These are phyloP conservation scores for Beauveria sp. DNA, from an alignment of 2,329 filamentous ascomycete genomes.

Conservation along the genomic window DNA sequence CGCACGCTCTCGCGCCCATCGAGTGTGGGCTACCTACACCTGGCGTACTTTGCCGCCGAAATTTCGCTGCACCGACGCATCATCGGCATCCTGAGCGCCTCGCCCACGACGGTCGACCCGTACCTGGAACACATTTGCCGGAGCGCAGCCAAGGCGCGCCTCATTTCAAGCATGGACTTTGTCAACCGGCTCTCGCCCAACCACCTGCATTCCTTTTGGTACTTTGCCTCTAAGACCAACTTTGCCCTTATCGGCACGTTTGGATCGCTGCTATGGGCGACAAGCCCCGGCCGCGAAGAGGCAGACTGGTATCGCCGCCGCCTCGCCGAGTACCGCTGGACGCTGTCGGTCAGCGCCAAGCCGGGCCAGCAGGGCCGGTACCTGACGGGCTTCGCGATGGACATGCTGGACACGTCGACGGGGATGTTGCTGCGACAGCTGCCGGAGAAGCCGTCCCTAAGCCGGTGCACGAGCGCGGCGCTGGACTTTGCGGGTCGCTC, in stretches of 20 bases:
- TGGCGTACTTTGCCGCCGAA: slow-evolving; percentile 89
- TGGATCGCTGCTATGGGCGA: slow-evolving; percentile 82
- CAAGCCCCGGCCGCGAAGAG: slow-evolving; percentile 78
- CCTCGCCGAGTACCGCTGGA: slow-evolving; percentile 89
- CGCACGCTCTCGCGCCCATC: slow-evolving; percentile 40
- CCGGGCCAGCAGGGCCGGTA: slow-evolving; percentile 52
- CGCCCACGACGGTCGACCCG: slow-evolving; percentile 48
- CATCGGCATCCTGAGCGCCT: slow-evolving; percentile 62
- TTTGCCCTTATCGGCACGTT: slow-evolving; percentile 95
- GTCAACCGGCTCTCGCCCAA: slow-evolving; percentile 83
- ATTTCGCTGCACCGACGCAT: slow-evolving; percentile 90
- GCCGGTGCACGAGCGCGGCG: slow-evolving; percentile 41
- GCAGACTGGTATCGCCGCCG: slow-evolving; percentile 85
- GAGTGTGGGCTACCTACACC: slow-evolving; percentile 70
- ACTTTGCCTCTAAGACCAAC: slow-evolving; percentile 78
- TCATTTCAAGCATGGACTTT: slow-evolving; percentile 96
- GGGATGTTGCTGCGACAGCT: slow-evolving; percentile 61
- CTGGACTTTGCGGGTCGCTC: slow-evolving; percentile 34
- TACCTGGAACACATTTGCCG: slow-evolving; percentile 91
- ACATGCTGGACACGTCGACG: slow-evolving; percentile 66
- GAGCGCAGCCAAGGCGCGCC: slow-evolving; percentile 82
- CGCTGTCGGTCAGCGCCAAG: slow-evolving; percentile 76
- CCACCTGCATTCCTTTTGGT: slow-evolving; percentile 90
- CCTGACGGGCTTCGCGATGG: slow-evolving; percentile 64
- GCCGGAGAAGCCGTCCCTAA: slow-evolving; percentile 60